Evolutionary conservation across 805 yeast genomes (phyloP).

Genomic region (Candida easanensis): DNA sequence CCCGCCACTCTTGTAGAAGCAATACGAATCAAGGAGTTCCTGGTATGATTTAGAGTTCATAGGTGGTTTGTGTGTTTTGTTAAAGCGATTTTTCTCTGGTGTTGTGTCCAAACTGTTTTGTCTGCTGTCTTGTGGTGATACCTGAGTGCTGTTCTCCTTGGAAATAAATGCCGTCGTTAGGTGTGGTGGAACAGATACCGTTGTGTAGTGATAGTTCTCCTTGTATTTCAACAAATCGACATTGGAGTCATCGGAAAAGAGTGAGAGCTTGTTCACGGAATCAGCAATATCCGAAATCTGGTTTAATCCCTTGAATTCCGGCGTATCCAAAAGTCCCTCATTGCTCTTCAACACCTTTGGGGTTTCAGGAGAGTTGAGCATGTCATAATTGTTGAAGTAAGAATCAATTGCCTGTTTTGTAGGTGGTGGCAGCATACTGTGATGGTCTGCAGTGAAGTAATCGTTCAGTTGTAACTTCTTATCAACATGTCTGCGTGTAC

Average conservation of each 20-base stretch:
- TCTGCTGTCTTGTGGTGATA: slow-evolving; percentile 1
- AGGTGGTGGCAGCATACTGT: slow-evolving; percentile 1
- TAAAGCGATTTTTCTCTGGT: slow-evolving; percentile 5
- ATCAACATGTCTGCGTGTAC: slow-evolving; percentile 7
- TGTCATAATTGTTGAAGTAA: slow-evolving; percentile 23
- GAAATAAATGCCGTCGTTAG: slow-evolving; percentile 8
- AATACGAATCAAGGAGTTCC: slow-evolving; percentile 55
- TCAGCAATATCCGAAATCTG: slow-evolving; percentile 3
- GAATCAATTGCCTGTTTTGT: slow-evolving; percentile 4
- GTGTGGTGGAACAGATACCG: slow-evolving; percentile 12
- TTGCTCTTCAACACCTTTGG: slow-evolving; percentile 23
- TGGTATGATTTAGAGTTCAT: slow-evolving; percentile 53
- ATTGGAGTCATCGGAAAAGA: slow-evolving; percentile 12
- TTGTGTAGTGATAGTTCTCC: slow-evolving; percentile 9
- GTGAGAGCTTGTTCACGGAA: slow-evolving; percentile 11
- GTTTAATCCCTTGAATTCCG: slow-evolving; percentile 13
- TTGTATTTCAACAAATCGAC: slow-evolving; percentile 10
- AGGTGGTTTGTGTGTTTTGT: slow-evolving; percentile 28
- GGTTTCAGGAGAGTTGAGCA: slow-evolving; percentile 28
- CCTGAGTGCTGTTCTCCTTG: neutral
- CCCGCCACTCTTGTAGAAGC: slow-evolving; percentile 46
- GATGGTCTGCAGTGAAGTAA: slow-evolving; percentile 9
- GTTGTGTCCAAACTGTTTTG: slow-evolving; percentile 4
- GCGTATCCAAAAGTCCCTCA: slow-evolving; percentile 9
- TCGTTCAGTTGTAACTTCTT: slow-evolving; percentile 22